Evolutionary conservation across 371 early-diverging fungal species (phyloP).

Genomic region (Rhizomucor miehei): DNA sequence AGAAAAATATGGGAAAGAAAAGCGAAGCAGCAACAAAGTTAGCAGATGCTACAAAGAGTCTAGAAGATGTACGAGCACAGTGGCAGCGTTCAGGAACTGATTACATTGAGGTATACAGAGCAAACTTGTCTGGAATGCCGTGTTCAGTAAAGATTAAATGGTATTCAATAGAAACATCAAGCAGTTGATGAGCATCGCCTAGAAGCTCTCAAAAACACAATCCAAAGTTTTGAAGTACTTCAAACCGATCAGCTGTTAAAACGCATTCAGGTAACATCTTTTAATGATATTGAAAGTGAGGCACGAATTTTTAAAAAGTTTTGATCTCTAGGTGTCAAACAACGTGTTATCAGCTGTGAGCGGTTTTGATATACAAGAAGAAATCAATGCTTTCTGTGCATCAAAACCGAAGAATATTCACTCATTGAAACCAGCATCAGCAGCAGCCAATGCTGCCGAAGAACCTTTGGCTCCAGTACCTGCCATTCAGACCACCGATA

Average conservation of each 20-base stretch:
- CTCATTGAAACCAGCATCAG: neutral
- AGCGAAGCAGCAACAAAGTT: constrained; percentile 31
- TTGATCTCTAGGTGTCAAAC: constrained; percentile 6
- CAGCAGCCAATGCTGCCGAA: too few relatives aligned
- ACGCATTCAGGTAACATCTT: constrained; percentile 28
- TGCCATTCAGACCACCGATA: too few relatives aligned
- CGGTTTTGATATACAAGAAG: constrained; percentile 21
- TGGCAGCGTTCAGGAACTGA: constrained; percentile 46
- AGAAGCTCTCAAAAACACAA: constrained; percentile 30
- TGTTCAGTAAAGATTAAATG: neutral
- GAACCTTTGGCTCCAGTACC: too few relatives aligned
- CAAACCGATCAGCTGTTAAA: constrained; percentile 46
- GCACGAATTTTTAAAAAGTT: neutral
- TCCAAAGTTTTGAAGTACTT: constrained; percentile 42
- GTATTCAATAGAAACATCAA: constrained; percentile 39
- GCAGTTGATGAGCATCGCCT: constrained; percentile 45
- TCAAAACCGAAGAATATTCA: constrained; percentile 1
- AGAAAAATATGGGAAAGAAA: constrained; percentile 39
- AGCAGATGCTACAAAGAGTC: constrained; percentile 19
- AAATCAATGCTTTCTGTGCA: constrained; percentile 22
- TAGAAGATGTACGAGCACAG: constrained; percentile 23
- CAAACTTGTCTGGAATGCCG: neutral
- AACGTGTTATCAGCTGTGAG: constrained; percentile 17
- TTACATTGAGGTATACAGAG: constrained; percentile 33
- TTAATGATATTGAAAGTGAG: constrained; percentile 1